Percentiles rank a stretch among this genome's conserved stretches.
Conservation (phyloP, 208 protist species). For the Wallacemonas collosoma region DNA sequence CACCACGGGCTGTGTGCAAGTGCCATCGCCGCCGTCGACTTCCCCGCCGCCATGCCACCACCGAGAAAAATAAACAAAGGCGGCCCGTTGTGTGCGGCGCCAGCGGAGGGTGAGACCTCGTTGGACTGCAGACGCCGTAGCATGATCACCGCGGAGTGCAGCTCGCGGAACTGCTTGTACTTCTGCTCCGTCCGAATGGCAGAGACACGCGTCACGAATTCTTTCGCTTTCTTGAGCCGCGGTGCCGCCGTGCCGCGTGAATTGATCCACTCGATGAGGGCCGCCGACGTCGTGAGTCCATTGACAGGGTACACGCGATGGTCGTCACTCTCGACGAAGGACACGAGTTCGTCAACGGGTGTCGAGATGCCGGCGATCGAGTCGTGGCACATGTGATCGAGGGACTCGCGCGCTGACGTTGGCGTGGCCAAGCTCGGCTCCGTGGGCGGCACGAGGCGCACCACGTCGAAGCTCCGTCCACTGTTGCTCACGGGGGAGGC, state of each 20-base stretch:
- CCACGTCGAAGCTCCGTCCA: neutral
- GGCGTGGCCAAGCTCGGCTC: constrained; percentile 4
- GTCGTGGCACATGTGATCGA: constrained; percentile 4
- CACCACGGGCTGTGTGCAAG: constrained; percentile 79
- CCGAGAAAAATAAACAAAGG: constrained; percentile 89
- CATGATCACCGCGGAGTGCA: constrained; percentile 63
- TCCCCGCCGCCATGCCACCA: constrained; percentile 89
- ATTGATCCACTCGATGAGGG: constrained; percentile 68
- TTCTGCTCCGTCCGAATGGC: constrained; percentile 50
- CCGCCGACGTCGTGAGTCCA: constrained; percentile 36
- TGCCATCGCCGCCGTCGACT: constrained; percentile 77
- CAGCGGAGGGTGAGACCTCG: neutral
- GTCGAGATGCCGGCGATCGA: neutral
- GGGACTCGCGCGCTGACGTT: neutral
- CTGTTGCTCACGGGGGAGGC: constrained; percentile 9
- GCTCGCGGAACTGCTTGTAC: constrained; percentile 53
- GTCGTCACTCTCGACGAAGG: constrained; percentile 21
- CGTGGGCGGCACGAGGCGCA: neutral
- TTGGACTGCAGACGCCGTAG: constrained; percentile 59
- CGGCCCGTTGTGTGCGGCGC: constrained; percentile 24
- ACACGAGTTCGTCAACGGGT: constrained; percentile 25
- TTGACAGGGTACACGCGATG: constrained; percentile 36
- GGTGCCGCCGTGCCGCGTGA: constrained; percentile 39
- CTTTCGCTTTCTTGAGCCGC: constrained; percentile 32
- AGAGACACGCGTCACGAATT: constrained; percentile 53